Evolutionary conservation across 2,329 filamentous ascomycete genomes (phyloP), one percentile per base, ranked within the genome.

Genomic region (Cytospora leucostoma): DNA sequence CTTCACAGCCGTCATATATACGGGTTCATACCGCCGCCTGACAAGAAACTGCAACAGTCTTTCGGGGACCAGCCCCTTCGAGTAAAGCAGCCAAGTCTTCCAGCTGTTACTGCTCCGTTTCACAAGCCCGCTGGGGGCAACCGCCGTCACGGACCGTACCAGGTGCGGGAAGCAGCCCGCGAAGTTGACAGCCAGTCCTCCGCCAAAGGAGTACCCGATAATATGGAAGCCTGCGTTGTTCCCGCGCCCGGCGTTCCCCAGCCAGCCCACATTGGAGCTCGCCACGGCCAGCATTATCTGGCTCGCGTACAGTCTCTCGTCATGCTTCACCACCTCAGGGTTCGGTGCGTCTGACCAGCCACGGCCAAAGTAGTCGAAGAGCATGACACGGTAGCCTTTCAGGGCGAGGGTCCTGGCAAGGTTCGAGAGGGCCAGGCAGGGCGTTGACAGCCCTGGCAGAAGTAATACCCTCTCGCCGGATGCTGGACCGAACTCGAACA

Each of bases 391-490:
- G 72, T 87, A 93, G 37, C 91, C 90, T 57, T 83, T 52, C 52
- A 66, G 79, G 3, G 84, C 91, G 27, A 96, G 80, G 21, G 80
- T 82, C 69, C 87, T 80, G 34, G 91, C 90, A 38, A 96, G 75
- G 52, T 82, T 83, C 33, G 83, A 82, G 17, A 95, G 79, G 1
- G 90, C 88, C 69, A 93, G 84, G 73, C 89, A 92, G 0, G 92
- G 89, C 0, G 91, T 96, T 65, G 88, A 92, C 72, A 96, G 94
- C 52, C 92, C 92, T 73, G 96, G 92, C 10, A 96, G 80, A 38
- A 96, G 81, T 17, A 96, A 75, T 5, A 95, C 87, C 70, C 90
- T 93, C 53, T 84, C 82, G 8, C 92, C 92, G 60, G 84, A 75
- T 57, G 87, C 82, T 1, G 91, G 89, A 1, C 92, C 92, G 77